Evolutionary conservation across 2,329 filamentous ascomycete species (phyloP), one percentile per base, ranked within the genome.

Genomic region (Tetracladium maxilliforme): DNA sequence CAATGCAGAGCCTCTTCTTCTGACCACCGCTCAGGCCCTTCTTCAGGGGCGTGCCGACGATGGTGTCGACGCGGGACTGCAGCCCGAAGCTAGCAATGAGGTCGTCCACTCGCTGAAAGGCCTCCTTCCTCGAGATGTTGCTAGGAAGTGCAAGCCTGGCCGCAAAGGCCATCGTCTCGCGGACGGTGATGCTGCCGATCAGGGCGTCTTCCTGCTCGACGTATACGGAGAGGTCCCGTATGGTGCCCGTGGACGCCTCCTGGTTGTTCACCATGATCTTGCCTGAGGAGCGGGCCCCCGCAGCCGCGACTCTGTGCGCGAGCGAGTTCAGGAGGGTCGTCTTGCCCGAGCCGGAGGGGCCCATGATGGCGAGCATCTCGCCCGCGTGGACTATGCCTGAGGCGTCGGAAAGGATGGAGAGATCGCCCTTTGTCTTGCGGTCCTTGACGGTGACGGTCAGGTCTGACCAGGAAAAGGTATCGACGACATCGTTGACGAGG

Each of bases 121-220:
- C 64, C 33, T 82, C 70, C 4, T 53, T 45, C 33, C 68, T 52
- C 1, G 49, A 36, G 4, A 61, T 39, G 2, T 42, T 44, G 24
- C 50, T 55, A 30, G 18, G 17, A 21, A 16, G 20, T 31, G 71
- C 51, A 4, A 92, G 63, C 15, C 75, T 65, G 0, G 81, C 78
- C 0, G 80, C 76, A 45, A 92, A 92, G 33, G 71, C 54, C 31
- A 92, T 52, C 0, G 82, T 92, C 54, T 92, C 83, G 15, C 65
- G 60, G 7, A 87, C 79, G 0, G 82, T 92, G 34, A 92, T 56
- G 1, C 76, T 76, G 5, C 82, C 83, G 25, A 87, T 77, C 9
- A 92, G 59, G 2, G 80, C 75, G 54, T 92, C 83, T 35, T 92
- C 81, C 47, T 92, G 83, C 53, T 92, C 83, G 13, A 92, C 83